Conservation (phyloP, 805 yeast genomes). For the Yarrowia keelungensis region DNA sequence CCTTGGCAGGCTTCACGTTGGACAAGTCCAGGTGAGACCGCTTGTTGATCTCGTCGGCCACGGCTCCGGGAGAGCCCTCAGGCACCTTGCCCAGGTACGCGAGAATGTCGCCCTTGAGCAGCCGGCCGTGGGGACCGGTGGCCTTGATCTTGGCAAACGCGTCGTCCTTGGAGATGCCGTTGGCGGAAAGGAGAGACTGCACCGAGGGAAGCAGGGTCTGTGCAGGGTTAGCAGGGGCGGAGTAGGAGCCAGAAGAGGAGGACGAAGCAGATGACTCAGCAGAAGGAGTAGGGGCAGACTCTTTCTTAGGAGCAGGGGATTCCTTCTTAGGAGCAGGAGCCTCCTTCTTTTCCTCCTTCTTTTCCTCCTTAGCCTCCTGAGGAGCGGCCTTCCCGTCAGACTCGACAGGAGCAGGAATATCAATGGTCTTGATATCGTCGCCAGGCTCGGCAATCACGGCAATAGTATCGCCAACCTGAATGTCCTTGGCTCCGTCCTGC, state of each 20-base stretch:
- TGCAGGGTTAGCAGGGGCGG: slow-evolving; percentile 62
- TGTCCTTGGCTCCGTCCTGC: slow-evolving; percentile 76
- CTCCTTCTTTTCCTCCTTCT: slow-evolving; percentile 41
- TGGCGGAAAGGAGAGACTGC: slow-evolving; percentile 62
- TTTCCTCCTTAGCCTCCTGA: slow-evolving; percentile 45
- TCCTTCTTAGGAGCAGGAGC: slow-evolving; percentile 37
- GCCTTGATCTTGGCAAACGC: slow-evolving; percentile 78
- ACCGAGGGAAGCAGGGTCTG: slow-evolving; percentile 85
- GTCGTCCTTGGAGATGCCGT: slow-evolving; percentile 69
- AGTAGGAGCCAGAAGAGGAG: slow-evolving; percentile 41
- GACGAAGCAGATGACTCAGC: background rate
- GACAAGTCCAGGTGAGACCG: slow-evolving; percentile 74
- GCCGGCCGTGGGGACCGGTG: slow-evolving; percentile 86
- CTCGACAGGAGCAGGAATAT: slow-evolving; percentile 57
- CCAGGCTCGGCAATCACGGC: slow-evolving; percentile 88
- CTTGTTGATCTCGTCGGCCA: slow-evolving; percentile 62
- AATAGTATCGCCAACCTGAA: slow-evolving; percentile 87
- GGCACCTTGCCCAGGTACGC: slow-evolving; percentile 80
- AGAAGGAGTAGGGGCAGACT: slow-evolving; percentile 32
- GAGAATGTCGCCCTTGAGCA: slow-evolving; percentile 89
- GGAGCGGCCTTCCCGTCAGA: background rate
- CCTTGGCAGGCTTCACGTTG: slow-evolving; percentile 55
- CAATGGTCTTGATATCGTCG: slow-evolving; percentile 75
- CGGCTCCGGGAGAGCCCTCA: slow-evolving; percentile 57
- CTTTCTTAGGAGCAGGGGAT: slow-evolving; percentile 39